phyloP scores from a whole-genome alignment of 73 alveolate species.

The Paramecium sonneborni region DNA sequence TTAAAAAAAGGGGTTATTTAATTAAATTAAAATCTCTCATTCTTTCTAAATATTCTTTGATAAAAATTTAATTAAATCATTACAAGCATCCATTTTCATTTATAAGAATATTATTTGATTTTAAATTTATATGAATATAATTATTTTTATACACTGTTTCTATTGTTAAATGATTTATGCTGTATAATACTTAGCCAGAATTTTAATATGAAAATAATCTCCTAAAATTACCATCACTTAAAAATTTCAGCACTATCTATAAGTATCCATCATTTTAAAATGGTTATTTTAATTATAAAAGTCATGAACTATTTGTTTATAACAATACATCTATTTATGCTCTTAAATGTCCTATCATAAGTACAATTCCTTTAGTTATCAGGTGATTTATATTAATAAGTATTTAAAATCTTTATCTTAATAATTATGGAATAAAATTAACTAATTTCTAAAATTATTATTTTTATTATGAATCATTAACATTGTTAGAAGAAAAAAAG shows the following conservation, averaged over 20 bases:
- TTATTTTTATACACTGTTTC: conserved; percentile 57
- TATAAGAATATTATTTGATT: conserved; percentile 59
- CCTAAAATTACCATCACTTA: conserved; percentile 86
- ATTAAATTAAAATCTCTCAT: conserved; percentile 82
- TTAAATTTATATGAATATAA: conserved; percentile 62
- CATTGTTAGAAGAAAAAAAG: not conserved
- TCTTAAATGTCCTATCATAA: conserved; percentile 77
- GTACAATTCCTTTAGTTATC: conserved; percentile 76
- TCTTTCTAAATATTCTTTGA: conserved; percentile 84
- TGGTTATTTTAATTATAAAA: conserved; percentile 58
- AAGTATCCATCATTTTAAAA: conserved; percentile 80
- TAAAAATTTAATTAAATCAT: conserved; percentile 83
- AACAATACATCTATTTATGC: conserved; percentile 79
- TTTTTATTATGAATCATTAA: not conserved
- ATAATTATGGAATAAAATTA: not conserved
- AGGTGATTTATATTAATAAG: no score
- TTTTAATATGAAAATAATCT: no score
- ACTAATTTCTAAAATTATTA: not conserved
- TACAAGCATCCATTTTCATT: conserved; percentile 73
- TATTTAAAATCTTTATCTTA: conserved; percentile 68
- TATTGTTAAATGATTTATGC: conserved; percentile 62
- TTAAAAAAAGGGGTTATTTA: conserved; percentile 83
- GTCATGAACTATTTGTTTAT: conserved; percentile 65
- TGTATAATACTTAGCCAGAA: conserved; percentile 59
- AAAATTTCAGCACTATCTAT: conserved; percentile 83